These are phyloP conservation scores for Mortierella sp. DNA, from an alignment of 371 early-diverging fungal species.

Conservation along the genomic window DNA sequence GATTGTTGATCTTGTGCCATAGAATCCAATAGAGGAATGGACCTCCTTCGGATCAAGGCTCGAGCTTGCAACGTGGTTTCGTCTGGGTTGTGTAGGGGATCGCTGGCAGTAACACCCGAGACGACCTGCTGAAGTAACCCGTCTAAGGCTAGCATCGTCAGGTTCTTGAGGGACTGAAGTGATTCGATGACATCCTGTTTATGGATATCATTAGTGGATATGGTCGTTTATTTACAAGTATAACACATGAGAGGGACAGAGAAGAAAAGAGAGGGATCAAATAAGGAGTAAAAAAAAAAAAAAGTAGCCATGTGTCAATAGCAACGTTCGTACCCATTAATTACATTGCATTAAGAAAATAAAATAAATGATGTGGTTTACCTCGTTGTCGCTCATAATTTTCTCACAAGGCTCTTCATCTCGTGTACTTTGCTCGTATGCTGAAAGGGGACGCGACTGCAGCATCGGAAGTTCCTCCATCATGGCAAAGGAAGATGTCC, in stretches of 20 bases:
- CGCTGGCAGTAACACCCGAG: slow-evolving; percentile 49
- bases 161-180: slow-evolving; percentile 53
- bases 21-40: slow-evolving; percentile 24
- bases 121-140: slow-evolving; percentile 52
- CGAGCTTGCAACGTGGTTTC: slow-evolving; percentile 51
- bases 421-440: slow-evolving; percentile 8
- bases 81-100: slow-evolving; percentile 51
- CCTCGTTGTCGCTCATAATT: slow-evolving; percentile 29
- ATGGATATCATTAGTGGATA: too few relatives aligned
- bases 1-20: slow-evolving; percentile 4
- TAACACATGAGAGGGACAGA: background rate
- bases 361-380: slow-evolving; percentile 23
- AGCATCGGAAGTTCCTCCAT: slow-evolving; percentile 8
- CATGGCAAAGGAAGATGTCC: slow-evolving; percentile 10
- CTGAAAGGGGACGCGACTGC: slow-evolving; percentile 18
- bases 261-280: background rate
- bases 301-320: background rate
- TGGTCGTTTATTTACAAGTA: too few relatives aligned
- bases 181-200: slow-evolving; percentile 45
- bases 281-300: background rate
- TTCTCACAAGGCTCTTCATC: slow-evolving; percentile 19
- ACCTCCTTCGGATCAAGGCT: slow-evolving; percentile 39
- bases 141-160: slow-evolving; percentile 51
- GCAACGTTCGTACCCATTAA: background rate
- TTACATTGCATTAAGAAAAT: background rate